Conservation (phyloP, 2,329 filamentous ascomycete species). For the Aspergillus phoenicis region DNA sequence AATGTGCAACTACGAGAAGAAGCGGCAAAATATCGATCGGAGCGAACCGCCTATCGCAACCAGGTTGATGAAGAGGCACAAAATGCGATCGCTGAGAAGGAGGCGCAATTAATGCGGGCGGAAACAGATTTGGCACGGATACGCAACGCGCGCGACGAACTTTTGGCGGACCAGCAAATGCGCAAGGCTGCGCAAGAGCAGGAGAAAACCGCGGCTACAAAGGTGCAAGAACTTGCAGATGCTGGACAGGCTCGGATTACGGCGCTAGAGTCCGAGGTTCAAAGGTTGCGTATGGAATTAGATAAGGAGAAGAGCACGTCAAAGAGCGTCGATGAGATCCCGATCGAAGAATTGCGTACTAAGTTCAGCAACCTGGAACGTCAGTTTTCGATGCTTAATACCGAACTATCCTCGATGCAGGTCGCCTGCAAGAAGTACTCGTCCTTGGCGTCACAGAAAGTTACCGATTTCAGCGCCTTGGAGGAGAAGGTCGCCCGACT, state of each 20-base stretch:
- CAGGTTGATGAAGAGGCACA: slow-evolving; percentile 82
- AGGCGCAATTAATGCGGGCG: slow-evolving; percentile 76
- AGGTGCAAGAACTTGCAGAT: slow-evolving; percentile 76
- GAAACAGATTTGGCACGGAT: slow-evolving; percentile 87
- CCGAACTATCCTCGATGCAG: slow-evolving; percentile 86
- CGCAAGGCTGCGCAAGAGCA: slow-evolving; percentile 79
- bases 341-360: slow-evolving; percentile 69
- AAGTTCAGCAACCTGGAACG: slow-evolving; percentile 75
- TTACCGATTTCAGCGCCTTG: slow-evolving; percentile 71
- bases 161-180: slow-evolving; percentile 77
- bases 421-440: slow-evolving; percentile 89
- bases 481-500: slow-evolving; percentile 78
- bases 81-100: slow-evolving; percentile 71
- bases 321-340: slow-evolving; percentile 60
- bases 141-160: slow-evolving; percentile 79
- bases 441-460: slow-evolving; percentile 80
- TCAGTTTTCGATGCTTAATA: slow-evolving; percentile 81
- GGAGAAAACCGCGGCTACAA: slow-evolving; percentile 67
- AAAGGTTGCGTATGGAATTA: slow-evolving; percentile 64
- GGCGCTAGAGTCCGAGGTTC: slow-evolving; percentile 79
- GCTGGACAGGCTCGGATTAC: slow-evolving; percentile 79
- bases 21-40: slow-evolving; percentile 79
- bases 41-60: slow-evolving; percentile 78
- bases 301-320: slow-evolving; percentile 49
- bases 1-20: slow-evolving; percentile 85